Evolutionary conservation across 2,329 filamentous ascomycete genomes (phyloP).

Genomic region (Tolypocladium amazonense): DNA sequence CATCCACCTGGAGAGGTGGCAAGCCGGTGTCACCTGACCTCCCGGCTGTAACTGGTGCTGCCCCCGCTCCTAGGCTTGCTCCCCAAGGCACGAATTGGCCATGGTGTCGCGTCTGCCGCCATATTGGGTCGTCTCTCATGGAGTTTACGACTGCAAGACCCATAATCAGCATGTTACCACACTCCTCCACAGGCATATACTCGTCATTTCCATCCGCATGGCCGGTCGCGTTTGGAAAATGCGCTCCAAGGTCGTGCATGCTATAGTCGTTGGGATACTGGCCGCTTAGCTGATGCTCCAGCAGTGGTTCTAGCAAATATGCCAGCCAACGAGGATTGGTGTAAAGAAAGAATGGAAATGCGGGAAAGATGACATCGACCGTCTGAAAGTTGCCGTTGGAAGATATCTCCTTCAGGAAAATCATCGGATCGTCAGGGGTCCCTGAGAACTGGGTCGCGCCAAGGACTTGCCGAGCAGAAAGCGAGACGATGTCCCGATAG

Average conservation of each 20-base stretch:
- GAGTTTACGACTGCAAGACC: conserved; percentile 68
- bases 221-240: conserved; percentile 69
- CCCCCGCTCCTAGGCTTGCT: neutral
- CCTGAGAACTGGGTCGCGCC: conserved; percentile 67
- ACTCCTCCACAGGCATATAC: conserved; percentile 68
- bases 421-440: conserved; percentile 54
- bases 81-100: neutral
- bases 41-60: neutral
- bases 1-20: neutral
- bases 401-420: conserved; percentile 82
- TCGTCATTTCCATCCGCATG: conserved; percentile 59
- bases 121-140: conserved; percentile 45
- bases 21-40: neutral
- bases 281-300: conserved; percentile 55
- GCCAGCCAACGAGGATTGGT: conserved; percentile 54
- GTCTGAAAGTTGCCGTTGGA: conserved; percentile 79
- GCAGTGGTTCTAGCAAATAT: conserved; percentile 50
- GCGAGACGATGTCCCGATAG: conserved; percentile 66
- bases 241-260: conserved; percentile 64
- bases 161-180: conserved; percentile 70
- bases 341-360: conserved; percentile 72
- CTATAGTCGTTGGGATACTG: conserved; percentile 59
- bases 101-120: neutral
- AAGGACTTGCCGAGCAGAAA: conserved; percentile 71
- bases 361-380: conserved; percentile 77